phyloP scores from a whole-genome alignment of 345 rosid genomes.

The Populus pruinosa region DNA sequence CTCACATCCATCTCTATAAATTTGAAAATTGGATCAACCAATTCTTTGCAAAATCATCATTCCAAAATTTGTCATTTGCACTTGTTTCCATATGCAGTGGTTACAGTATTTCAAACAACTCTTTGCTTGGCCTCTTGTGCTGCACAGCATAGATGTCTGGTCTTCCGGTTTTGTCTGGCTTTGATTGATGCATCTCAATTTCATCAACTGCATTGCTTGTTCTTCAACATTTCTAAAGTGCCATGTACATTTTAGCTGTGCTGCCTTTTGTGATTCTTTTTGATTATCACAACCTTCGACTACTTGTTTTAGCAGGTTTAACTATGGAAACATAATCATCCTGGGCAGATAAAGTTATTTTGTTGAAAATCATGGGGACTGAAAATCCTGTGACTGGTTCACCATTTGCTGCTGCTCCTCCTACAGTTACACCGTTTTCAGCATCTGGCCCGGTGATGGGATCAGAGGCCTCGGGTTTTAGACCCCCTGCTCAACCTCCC shows the following conservation, averaged over 20 bases:
- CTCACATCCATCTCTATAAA: not conserved
- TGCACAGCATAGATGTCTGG: not conserved
- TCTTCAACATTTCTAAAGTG: not conserved
- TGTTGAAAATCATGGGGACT: slow-evolving; percentile 49
- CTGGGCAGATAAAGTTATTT: slow-evolving; percentile 1
- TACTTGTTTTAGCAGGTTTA: slow-evolving; percentile 36
- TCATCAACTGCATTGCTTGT: not conserved
- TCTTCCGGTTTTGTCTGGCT: not conserved
- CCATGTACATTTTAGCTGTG: not conserved
- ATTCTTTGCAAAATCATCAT: not conserved
- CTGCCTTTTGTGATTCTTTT: not conserved
- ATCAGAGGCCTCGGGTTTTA: slow-evolving; percentile 41
- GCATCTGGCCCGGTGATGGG: slow-evolving; percentile 52
- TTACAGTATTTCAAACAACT: not conserved
- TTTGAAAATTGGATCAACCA: not conserved
- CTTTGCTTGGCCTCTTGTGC: not conserved
- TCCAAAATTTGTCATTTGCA: not conserved
- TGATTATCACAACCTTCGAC: not conserved
- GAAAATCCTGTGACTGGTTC: slow-evolving; percentile 53
- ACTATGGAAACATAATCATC: slow-evolving; percentile 31
- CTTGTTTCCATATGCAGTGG: not conserved
- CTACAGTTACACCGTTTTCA: slow-evolving; percentile 49
- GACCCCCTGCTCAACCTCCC: slow-evolving; percentile 47
- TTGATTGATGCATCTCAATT: not conserved
- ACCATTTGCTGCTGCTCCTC: slow-evolving; percentile 61